Evolutionary conservation across 2,329 filamentous ascomycete genomes (phyloP), one percentile per base, ranked within the genome.

Genomic region (Claviceps paspali): DNA sequence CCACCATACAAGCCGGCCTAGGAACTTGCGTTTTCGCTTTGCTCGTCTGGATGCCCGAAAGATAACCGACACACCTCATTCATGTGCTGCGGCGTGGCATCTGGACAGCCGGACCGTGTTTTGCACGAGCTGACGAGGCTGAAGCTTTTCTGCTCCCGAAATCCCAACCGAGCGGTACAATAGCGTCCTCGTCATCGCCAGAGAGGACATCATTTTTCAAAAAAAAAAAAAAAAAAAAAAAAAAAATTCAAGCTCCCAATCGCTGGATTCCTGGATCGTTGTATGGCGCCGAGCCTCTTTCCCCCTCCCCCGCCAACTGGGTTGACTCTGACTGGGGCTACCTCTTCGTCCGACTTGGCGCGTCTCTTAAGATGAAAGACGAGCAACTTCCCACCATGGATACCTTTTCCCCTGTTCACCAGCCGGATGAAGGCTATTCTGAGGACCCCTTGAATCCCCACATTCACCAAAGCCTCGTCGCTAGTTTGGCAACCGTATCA

Each of bases 361-460:
- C 7, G 29, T 36, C 7, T 9, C 33, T 15, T 7, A 22, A 55
- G 52, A 47, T 51, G 26, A 52, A 50, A 40, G 44, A 47, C 35
- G 48, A 54, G 35, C 44, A 41, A 27, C 43, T 48, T 17, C 43
- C 44, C 8, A 30, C 38, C 33, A 65, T 68, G 62, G 62, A 67
- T 48, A 50, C 60, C 32, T 64, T 65, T 42, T 57, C 71, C 23
- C 66, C 71, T 46, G 65, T 55, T 12, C 65, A 68, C 41, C 65
- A 77, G 55, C 70, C 85, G 41, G 84, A 92, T 61, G 85, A 92
- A 61, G 85, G 85, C 50, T 92, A 91, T 56, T 87, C 83, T 5
- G 83, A 91, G 54, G 82, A 87, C 47, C 71, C 71, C 41, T 57
- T 76, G 36, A 68, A 66, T 45, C 59, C 64, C 9, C 53, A 57